phyloP scores from a whole-genome alignment of 805 yeast genomes.

The Nakazawaea ambrosiae region DNA sequence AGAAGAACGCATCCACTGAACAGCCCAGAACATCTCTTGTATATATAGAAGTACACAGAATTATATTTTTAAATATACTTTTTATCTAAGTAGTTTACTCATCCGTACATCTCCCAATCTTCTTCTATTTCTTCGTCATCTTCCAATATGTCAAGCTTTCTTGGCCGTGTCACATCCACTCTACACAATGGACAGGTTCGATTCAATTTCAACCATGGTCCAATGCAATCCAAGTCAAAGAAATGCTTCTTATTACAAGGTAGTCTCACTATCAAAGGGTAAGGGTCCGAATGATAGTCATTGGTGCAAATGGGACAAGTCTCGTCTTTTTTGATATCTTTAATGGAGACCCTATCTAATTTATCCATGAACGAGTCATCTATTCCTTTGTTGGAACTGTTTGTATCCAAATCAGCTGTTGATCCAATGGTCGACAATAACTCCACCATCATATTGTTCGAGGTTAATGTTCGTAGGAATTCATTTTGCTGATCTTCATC shows the following conservation, averaged over 20 bases:
- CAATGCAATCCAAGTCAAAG: conserved; percentile 85
- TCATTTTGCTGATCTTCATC: conserved; percentile 1
- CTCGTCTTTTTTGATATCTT: conserved; percentile 37
- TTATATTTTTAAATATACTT: neutral
- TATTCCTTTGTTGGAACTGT: conserved; percentile 40
- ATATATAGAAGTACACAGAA: neutral
- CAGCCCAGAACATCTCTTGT: neutral
- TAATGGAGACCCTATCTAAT: conserved; percentile 60
- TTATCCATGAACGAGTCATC: conserved; percentile 66
- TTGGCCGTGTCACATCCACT: conserved; percentile 53
- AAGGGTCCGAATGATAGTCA: conserved; percentile 60
- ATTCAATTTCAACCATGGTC: conserved; percentile 77
- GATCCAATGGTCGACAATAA: conserved; percentile 1
- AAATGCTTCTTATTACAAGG: conserved; percentile 64
- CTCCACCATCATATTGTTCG: conserved; percentile 3
- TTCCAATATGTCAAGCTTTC: conserved; percentile 25
- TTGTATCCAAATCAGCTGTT: neutral
- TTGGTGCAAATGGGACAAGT: conserved; percentile 83
- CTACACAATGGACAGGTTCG: conserved; percentile 85
- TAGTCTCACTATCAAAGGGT: conserved; percentile 72
- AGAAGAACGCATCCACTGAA: conserved; percentile 14
- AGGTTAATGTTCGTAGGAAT: neutral
- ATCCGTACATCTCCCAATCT: conserved; percentile 78
- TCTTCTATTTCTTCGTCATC: conserved; percentile 56
- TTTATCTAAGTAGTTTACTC: conserved; percentile 8